Evolutionary conservation across 495 filamentous ascomycete genomes (phyloP), one percentile per base, ranked within the genome.

Genomic region (Letharia lupina): DNA sequence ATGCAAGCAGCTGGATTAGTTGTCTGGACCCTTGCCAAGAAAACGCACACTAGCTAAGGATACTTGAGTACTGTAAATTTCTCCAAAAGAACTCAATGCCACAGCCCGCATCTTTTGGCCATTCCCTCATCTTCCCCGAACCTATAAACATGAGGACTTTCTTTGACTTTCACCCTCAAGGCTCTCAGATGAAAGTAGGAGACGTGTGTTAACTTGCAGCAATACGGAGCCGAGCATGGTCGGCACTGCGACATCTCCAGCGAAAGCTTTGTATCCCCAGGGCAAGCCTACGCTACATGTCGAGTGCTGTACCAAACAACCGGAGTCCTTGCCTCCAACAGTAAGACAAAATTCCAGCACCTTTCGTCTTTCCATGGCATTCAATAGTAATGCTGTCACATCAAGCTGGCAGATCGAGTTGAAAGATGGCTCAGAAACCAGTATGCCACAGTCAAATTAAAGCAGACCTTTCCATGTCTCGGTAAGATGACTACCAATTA

Each of bases 371-470:
- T 10, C 20, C n/a, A n/a, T 12, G 8, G 45, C 4, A 47, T 47
- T 6, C n/a, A n/a, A 7, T n/a, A 12, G 10, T 9, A 12, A 31
- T 12, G 3, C 23, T 52, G 23, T 52, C 11, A 52, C n/a, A 64
- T 39, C 37, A 15, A 56, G 37, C n/a, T 31, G n/a, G 47, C n/a
- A 23, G 64, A 72, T 23, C 66, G 68, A 18, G 62, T 74, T 16
- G 70, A 67, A 23, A 47, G 69, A 50, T 74, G 72, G 72, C 67
- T 74, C 9, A 45, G 61, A 20, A 68, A 68, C 31, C 68, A 65
- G 39, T 72, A 71, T 58, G 69, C 68, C 42, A 61, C 68, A 13
- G 62, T 74, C 15, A 60, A 57, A 0, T 28, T 72, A 10, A 68
- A 69, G 31, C 70, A 72, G 35, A 62, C 69, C 35, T 66, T 74